Base-by-base conservation (phyloP, 2,329 filamentous ascomycete species). In the Fusarium subtropicale region DNA sequence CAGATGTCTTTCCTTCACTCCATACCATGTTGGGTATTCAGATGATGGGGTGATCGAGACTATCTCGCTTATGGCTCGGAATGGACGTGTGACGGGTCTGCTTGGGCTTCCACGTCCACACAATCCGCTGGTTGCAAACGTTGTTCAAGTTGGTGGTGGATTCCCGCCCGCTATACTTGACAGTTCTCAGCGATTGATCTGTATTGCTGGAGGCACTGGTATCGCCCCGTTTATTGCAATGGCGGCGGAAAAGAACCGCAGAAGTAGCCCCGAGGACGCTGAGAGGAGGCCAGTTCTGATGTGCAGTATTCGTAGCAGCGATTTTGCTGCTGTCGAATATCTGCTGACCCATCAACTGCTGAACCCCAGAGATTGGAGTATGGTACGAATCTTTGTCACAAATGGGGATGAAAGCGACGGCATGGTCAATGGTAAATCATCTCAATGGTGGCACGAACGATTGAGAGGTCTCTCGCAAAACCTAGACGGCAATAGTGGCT, bases 31-130 rank as follows among this genome's bases (percentile, higher is more conserved):
- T 0, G 39, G 33, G 6, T 57, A 50, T 10, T 7, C 20, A 0
- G 26, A 47, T 1, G n/a, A 44, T 16, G 59, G 20, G 0, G 9
- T 2, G 0, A 33, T 57, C 7, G 26, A 64, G 20, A 48, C 7
- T 6, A 4, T 64, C 2, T 57, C 59, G 2, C 20, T 64, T 1
- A 64, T 64, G 50, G 60, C 50, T 20, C 50, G 60, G 0, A 64
- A 64, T 24, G 59, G 60, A 0, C 60, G 60, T 16, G 50, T 64
- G 12, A 64, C 60, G 7, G 60, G 60, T 2, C 6, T 64, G 9
- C 11, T 64, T 16, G 60, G 60, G 10, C 59, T 64, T 5, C 60
- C 60, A 7, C 38, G 60, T 2, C 60, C 50, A 9, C 36, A 15
- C 4, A 8, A 12, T 10, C 50, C 59, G 1, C 28, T 64, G 10